Evolutionary conservation across 257 asterid genomes (phyloP), one percentile per base, ranked within the genome.

Genomic region (Gynochthodes officinalis): DNA sequence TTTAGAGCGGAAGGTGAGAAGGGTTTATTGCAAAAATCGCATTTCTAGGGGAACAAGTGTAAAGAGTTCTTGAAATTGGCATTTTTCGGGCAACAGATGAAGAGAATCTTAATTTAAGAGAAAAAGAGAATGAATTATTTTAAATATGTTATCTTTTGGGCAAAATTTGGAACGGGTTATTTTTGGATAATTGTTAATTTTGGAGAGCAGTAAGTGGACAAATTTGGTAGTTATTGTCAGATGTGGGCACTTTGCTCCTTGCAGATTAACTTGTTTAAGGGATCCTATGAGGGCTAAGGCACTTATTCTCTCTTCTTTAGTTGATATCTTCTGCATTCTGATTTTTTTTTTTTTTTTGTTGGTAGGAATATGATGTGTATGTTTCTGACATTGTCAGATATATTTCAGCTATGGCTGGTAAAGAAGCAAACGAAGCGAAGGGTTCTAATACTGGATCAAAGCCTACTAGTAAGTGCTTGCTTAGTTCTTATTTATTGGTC

Each of bases 381-480:
- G 67, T 32, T 19, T 19, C 13, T 30, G 61, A 35, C 28, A 49
- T 19, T 69, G 46, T 58, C 43, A 71, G 75, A 25, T 39, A 57
- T 58, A 25, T 40, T 18, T 73, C 72, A 6, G 37, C 40, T 28
- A 78, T 78, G 82, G 75, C 78, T 73, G 76, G 82, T 11, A 78
- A 78, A 33, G 78, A 73, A 53, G 75, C 23, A 28, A 67, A 66
- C 7, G 78, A 63, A 53, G 72, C 71, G 1, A 73, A 67, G 53
- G 70, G 42, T n/a, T 55, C 82, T 21, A 60, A 64, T 46, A 23
- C 70, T 23, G 49, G 58, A 37, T 61, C 74, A 15, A 55, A 73
- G 2, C 14, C 73, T 7, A 74, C 69, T 73, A 62, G 78, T 73
- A 69, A 68, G 75, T 58, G 46, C 13, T 15, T 61, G 39, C 33